Percentiles rank a stretch among this genome's conserved stretches.
phyloP scores from a whole-genome alignment of 2,329 filamentous ascomycete genomes.

The Ophiocordyceps camponoti-saundersi region DNA sequence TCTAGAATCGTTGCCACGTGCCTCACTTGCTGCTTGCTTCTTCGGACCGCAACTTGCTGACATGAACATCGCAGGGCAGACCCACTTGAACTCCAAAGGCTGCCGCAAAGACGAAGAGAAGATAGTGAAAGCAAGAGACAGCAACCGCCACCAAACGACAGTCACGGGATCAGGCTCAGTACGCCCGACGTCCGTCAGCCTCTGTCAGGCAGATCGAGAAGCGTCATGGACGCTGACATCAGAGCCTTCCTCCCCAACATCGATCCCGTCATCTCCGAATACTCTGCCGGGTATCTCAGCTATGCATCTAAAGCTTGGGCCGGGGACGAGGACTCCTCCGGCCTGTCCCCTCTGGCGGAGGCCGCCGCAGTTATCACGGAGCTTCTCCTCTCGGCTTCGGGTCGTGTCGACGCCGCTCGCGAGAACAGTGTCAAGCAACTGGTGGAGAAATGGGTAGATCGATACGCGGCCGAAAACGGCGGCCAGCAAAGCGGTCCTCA shows the following conservation, averaged over 20 bases:
- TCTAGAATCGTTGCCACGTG: no score
- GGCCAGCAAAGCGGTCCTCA: slow-evolving; percentile 57
- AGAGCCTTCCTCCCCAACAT: slow-evolving; percentile 70
- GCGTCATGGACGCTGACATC: slow-evolving; percentile 70
- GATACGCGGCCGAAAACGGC: slow-evolving; percentile 59
- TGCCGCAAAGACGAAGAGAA: no score
- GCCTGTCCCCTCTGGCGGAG: slow-evolving; percentile 63
- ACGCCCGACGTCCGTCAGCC: no score
- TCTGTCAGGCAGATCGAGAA: background rate
- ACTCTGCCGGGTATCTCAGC: slow-evolving; percentile 83
- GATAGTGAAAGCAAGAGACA: no score
- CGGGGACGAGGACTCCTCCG: slow-evolving; percentile 51
- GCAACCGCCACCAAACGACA: no score
- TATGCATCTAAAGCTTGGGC: slow-evolving; percentile 80
- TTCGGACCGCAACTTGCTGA: no score
- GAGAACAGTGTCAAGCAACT: slow-evolving; percentile 66
- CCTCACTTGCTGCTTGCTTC: no score
- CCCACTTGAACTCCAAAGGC: no score
- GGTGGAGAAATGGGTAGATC: slow-evolving; percentile 78
- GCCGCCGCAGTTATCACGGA: slow-evolving; percentile 75
- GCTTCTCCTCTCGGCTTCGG: slow-evolving; percentile 83
- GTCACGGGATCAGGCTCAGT: no score
- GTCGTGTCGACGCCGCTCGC: slow-evolving; percentile 53
- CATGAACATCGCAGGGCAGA: no score
- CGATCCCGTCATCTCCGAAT: slow-evolving; percentile 77